These are phyloP conservation scores for Aspergillus luchuensis DNA, from an alignment of 2,329 filamentous ascomycete genomes.

Conservation along the genomic window DNA sequence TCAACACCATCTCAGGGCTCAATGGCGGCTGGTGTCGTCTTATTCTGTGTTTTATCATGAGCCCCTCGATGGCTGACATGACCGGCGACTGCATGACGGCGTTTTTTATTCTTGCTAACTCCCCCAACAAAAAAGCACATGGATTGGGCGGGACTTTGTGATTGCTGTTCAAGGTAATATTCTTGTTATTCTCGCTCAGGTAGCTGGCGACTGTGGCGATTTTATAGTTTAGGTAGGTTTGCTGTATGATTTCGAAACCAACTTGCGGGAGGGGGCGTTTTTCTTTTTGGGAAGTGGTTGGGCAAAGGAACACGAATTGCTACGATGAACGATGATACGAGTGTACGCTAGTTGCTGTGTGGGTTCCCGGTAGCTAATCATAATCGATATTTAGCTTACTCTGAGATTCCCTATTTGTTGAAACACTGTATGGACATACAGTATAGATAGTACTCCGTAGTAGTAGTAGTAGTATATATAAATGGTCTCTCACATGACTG, in stretches of 20 bases:
- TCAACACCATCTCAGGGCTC: neutral
- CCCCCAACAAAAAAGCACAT: neutral
- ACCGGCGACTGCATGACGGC: neutral
- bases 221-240: too few species aligned
- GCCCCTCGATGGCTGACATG: neutral
- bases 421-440: too few species aligned
- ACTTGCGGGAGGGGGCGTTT: neutral
- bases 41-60: neutral
- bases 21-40: neutral
- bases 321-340: neutral
- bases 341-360: neutral
- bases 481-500: too few species aligned
- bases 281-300: neutral
- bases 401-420: too few species aligned
- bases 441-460: too few species aligned
- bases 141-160: neutral
- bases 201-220: neutral
- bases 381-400: neutral
- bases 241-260: neutral
- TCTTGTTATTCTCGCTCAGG: neutral
- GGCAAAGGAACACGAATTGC: neutral
- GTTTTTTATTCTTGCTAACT: neutral
- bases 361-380: neutral
- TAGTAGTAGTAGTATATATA: too few species aligned
- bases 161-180: neutral